These are phyloP conservation scores for Zalaria sp. DNA, from an alignment of 2,329 filamentous ascomycete genomes.

Conservation along the genomic window DNA sequence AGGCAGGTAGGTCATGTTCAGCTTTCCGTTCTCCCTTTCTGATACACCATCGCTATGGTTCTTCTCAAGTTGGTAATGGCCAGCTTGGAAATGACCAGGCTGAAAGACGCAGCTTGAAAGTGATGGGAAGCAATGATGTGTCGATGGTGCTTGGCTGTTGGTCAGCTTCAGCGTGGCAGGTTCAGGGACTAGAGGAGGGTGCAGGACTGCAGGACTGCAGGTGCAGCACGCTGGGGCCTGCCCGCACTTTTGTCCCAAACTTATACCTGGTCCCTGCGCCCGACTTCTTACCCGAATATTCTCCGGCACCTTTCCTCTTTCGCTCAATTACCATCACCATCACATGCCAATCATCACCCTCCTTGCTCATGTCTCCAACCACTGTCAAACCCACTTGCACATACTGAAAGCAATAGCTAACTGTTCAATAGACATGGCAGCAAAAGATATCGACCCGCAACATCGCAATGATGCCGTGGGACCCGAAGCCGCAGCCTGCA, in stretches of 20 bases:
- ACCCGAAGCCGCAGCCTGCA: slow-evolving; percentile 60
- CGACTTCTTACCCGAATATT: neutral
- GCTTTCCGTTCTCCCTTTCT: slow-evolving; percentile 3
- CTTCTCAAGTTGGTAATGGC: too few species aligned
- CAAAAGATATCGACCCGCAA: slow-evolving; percentile 71
- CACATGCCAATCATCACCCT: slow-evolving; percentile 2
- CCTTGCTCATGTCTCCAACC: neutral
- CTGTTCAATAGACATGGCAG: slow-evolving; percentile 66
- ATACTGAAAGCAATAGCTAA: neutral
- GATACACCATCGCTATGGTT: neutral
- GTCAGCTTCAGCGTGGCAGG: too few species aligned
- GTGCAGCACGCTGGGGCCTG: neutral
- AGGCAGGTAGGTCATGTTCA: slow-evolving; percentile 50
- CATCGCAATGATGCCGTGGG: slow-evolving; percentile 88
- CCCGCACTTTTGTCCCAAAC: slow-evolving; percentile 1
- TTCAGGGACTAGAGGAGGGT: slow-evolving; percentile 1
- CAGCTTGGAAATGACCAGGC: too few species aligned
- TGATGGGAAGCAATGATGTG: too few species aligned
- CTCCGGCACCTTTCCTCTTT: slow-evolving; percentile 1
- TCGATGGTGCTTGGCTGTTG: too few species aligned
- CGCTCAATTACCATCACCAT: neutral
- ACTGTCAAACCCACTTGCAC: too few species aligned
- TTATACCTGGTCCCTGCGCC: slow-evolving; percentile 4
- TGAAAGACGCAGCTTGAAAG: too few species aligned
- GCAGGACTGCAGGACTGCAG: slow-evolving; percentile 5